These are phyloP conservation scores for Ophiostoma sp. DNA, from an alignment of 2,329 filamentous ascomycete genomes.

Conservation along the genomic window DNA sequence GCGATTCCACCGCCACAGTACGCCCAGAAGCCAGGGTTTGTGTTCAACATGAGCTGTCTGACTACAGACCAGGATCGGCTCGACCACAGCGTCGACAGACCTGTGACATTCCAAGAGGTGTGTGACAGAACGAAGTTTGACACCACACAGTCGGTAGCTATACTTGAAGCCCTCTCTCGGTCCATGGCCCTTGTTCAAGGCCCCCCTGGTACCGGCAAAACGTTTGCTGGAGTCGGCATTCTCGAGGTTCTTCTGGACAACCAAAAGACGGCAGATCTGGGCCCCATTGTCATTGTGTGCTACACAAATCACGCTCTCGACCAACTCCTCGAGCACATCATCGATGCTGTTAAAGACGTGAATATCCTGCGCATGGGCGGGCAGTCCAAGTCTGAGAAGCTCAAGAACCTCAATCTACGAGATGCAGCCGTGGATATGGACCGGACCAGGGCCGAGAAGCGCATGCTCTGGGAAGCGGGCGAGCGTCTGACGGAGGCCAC, in stretches of 20 bases:
- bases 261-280: conserved; percentile 42
- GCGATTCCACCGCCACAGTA: conserved; percentile 51
- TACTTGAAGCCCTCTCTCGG: conserved; percentile 54
- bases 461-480: not conserved
- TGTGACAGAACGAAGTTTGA: conserved; percentile 51
- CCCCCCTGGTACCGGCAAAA: conserved; percentile 70
- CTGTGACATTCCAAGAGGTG: conserved; percentile 32
- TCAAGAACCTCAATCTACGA: conserved; percentile 54
- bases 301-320: conserved; percentile 55
- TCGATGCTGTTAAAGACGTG: conserved; percentile 45
- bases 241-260: conserved; percentile 55
- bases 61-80: conserved; percentile 26
- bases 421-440: conserved; percentile 36
- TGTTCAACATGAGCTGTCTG: conserved; percentile 46
- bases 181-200: conserved; percentile 66
- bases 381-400: conserved; percentile 54
- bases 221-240: conserved; percentile 60
- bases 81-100: not conserved
- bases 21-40: conserved; percentile 48
- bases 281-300: conserved; percentile 50
- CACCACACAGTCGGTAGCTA: conserved; percentile 49
- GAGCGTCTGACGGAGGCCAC: not conserved
- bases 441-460: conserved; percentile 38
- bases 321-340: conserved; percentile 60
- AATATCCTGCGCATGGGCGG: conserved; percentile 64